These are phyloP conservation scores for Casuarina equisetifolia DNA, from an alignment of 306 rosid species.

Conservation along the genomic window DNA sequence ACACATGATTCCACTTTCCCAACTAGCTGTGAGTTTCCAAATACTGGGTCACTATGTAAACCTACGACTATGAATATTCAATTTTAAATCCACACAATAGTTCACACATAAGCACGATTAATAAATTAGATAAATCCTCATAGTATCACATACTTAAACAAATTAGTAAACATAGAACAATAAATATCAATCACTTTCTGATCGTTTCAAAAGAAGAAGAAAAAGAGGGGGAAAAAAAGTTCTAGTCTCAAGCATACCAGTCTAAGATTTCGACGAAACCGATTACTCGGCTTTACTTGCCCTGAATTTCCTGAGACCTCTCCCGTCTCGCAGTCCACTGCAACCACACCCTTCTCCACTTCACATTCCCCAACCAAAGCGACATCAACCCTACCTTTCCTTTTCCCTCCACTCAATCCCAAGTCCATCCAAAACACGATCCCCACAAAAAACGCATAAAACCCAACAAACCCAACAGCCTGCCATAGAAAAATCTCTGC, in stretches of 20 bases:
- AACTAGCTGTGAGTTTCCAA: background rate
- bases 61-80: background rate
- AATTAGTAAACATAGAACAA: background rate
- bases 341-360: conserved; percentile 26
- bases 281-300: conserved; percentile 39
- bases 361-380: conserved; percentile 45
- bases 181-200: background rate
- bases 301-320: conserved; percentile 14
- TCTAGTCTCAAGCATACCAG: conserved; percentile 47
- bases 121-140: background rate
- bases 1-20: background rate
- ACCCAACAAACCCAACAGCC: conserved; percentile 76
- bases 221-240: background rate
- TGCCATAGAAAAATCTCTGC: conserved; percentile 97
- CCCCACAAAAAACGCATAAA: conserved; percentile 78
- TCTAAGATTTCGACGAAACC: conserved; percentile 39
- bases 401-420: conserved; percentile 42
- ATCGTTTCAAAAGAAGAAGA: background rate
- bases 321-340: conserved; percentile 30
- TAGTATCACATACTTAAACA: background rate
- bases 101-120: background rate
- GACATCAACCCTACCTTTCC: conserved; percentile 27
- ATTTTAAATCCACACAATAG: background rate
- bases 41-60: background rate
- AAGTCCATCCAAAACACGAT: conserved; percentile 93